phyloP scores from a whole-genome alignment of 108 stramenopile genomes.

The Heterococcus sp. region DNA sequence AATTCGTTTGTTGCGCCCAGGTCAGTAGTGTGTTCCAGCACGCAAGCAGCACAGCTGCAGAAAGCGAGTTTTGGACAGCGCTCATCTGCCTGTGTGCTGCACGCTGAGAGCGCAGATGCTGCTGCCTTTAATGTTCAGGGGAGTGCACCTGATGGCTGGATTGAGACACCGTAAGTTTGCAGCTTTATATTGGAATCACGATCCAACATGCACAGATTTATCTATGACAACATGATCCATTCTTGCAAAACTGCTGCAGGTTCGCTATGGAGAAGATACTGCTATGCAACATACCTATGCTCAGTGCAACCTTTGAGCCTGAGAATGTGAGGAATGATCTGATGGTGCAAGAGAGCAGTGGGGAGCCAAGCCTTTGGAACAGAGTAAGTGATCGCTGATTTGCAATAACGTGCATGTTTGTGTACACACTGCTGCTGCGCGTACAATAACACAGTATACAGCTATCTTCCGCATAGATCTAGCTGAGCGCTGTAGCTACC shows the following conservation, averaged over 20 bases:
- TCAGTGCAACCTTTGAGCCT: constrained; percentile 14
- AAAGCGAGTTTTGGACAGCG: too few relatives aligned
- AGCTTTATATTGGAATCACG: too few relatives aligned
- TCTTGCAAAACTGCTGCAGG: too few relatives aligned
- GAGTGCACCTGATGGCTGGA: too few relatives aligned
- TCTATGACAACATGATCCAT: constrained; percentile 10
- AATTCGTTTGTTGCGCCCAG: too few relatives aligned
- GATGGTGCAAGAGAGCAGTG: constrained; percentile 22
- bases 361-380: constrained; percentile 15
- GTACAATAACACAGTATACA: not conserved
- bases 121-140: too few relatives aligned
- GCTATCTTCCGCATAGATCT: not conserved
- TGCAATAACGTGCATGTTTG: not conserved
- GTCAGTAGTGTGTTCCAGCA: too few relatives aligned
- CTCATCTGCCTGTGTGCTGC: too few relatives aligned
- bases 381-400: not conserved
- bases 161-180: too few relatives aligned
- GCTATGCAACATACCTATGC: constrained; percentile 35
- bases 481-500: too few relatives aligned
- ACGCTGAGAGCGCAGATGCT: too few relatives aligned
- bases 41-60: too few relatives aligned
- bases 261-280: constrained; percentile 8
- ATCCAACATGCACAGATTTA: not conserved
- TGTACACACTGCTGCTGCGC: not conserved
- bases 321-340: not conserved